These are phyloP conservation scores for Dissophora globulifera DNA, from an alignment of 192 early-diverging fungal genomes.

Conservation along the genomic window DNA sequence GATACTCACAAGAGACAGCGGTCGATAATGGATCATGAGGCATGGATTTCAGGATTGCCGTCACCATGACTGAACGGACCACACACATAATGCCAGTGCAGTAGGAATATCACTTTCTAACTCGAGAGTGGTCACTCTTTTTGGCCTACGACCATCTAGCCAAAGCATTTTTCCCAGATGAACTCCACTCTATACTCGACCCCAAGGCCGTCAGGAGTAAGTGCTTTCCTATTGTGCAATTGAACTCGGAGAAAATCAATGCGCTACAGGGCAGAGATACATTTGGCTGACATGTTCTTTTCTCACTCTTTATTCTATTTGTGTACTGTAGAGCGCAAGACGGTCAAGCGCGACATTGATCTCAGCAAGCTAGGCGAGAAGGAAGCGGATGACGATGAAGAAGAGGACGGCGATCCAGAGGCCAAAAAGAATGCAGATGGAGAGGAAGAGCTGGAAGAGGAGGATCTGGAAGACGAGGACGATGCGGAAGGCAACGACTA, in stretches of 20 bases:
- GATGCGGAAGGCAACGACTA: constrained; percentile 42
- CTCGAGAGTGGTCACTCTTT: too few relatives aligned
- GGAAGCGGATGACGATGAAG: constrained; percentile 23
- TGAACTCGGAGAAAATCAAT: too few relatives aligned
- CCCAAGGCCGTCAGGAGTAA: constrained; percentile 45
- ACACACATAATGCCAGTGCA: too few relatives aligned
- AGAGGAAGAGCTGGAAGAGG: constrained; percentile 29
- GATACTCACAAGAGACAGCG: too few relatives aligned
- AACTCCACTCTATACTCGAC: constrained; percentile 47
- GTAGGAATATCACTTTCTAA: too few relatives aligned
- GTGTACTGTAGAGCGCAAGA: constrained; percentile 35
- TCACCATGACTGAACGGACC: too few relatives aligned
- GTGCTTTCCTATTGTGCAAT: background rate
- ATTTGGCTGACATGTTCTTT: too few relatives aligned
- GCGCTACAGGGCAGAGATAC: too few relatives aligned
- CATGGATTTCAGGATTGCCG: too few relatives aligned
- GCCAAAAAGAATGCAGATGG: constrained; percentile 39
- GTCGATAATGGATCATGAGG: too few relatives aligned
- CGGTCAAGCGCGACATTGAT: constrained; percentile 17
- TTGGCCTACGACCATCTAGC: background rate
- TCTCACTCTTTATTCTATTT: too few relatives aligned
- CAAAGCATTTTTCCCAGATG: constrained; percentile 49
- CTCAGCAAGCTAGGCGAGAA: constrained; percentile 29
- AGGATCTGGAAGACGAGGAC: constrained; percentile 41
- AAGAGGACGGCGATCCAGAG: constrained; percentile 35